Conservation (phyloP, 2,329 filamentous ascomycete species). For the Hypoxylon sp. region DNA sequence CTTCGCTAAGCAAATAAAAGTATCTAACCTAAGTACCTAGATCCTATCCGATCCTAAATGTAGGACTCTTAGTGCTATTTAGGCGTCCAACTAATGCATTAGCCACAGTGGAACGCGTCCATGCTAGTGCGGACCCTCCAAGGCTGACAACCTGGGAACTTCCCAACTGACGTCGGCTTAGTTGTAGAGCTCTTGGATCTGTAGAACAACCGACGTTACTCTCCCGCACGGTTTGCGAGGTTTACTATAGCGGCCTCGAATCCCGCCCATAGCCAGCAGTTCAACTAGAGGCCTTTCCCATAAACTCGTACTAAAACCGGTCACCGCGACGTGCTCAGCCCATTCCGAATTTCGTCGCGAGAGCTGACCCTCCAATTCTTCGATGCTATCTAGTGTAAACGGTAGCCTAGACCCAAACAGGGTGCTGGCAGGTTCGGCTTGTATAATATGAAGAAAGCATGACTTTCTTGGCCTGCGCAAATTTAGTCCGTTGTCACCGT, state of each 20-base stretch:
- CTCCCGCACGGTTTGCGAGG: slow-evolving; percentile 9
- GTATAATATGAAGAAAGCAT: slow-evolving; percentile 51
- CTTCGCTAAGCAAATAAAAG: not conserved
- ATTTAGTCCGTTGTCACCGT: slow-evolving; percentile 38
- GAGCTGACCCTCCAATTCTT: slow-evolving; percentile 38
- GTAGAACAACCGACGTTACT: slow-evolving; percentile 8
- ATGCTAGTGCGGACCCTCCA: slow-evolving; percentile 13
- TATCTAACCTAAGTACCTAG: not conserved
- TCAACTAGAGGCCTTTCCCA: slow-evolving; percentile 1
- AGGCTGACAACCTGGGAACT: slow-evolving; percentile 31
- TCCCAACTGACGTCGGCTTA: slow-evolving; percentile 27
- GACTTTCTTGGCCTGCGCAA: slow-evolving; percentile 29
- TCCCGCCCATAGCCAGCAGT: not conserved
- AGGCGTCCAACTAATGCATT: slow-evolving; percentile 6
- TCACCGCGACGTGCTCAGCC: slow-evolving; percentile 2
- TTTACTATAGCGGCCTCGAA: slow-evolving; percentile 3
- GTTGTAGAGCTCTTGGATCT: slow-evolving; percentile 22
- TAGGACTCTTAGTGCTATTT: not conserved
- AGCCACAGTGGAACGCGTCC: slow-evolving; percentile 11
- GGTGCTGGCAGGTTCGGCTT: slow-evolving; percentile 48
- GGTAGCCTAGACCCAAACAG: slow-evolving; percentile 51
- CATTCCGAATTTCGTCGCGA: slow-evolving; percentile 19
- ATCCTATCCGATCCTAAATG: too few species aligned
- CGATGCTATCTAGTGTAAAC: slow-evolving; percentile 50
- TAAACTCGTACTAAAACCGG: slow-evolving; percentile 4